A percentile compares a stretch with the other conserved stretches of the same genome.
Evolutionary conservation across 176 grass and related monocot genomes (phyloP).

Genomic region (Chrysopogon serrulatus): DNA sequence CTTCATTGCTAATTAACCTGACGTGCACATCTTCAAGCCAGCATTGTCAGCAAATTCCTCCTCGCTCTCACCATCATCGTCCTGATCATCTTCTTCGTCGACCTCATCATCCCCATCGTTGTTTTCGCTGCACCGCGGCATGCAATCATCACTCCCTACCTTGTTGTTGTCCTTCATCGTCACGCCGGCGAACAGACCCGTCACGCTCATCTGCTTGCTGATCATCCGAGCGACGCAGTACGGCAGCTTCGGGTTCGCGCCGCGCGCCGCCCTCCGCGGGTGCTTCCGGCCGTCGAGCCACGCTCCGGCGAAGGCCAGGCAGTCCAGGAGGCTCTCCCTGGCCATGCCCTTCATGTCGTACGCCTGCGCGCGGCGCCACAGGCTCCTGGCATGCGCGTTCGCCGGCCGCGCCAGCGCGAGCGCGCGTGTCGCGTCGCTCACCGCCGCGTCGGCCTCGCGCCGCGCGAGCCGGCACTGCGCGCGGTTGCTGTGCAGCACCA

Average conservation of each 20-base stretch:
- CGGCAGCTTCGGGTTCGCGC: conserved; percentile 44
- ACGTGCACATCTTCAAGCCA: conserved; percentile 12
- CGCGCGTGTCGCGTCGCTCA: conserved; percentile 85
- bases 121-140: neutral
- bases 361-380: conserved; percentile 83
- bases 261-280: neutral
- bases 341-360: conserved; percentile 95
- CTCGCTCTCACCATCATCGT: conserved; percentile 24
- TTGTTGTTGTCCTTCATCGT: neutral
- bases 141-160: conserved; percentile 11
- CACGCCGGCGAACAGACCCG: conserved; percentile 56
- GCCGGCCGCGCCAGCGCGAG: conserved; percentile 56
- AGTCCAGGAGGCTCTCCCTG: conserved; percentile 94
- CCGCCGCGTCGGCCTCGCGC: conserved; percentile 48
- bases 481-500: conserved; percentile 84
- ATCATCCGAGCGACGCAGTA: conserved; percentile 86
- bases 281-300: conserved; percentile 37
- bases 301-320: conserved; percentile 56
- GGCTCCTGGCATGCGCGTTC: conserved; percentile 70
- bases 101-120: neutral
- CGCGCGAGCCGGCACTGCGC: conserved; percentile 61
- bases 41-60: conserved; percentile 11
- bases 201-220: conserved; percentile 68
- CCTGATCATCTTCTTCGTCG: neutral
- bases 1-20: conserved; percentile 12